Evolutionary conservation across 2,329 filamentous ascomycete genomes (phyloP).

Genomic region (Trichoderma guizhouense): DNA sequence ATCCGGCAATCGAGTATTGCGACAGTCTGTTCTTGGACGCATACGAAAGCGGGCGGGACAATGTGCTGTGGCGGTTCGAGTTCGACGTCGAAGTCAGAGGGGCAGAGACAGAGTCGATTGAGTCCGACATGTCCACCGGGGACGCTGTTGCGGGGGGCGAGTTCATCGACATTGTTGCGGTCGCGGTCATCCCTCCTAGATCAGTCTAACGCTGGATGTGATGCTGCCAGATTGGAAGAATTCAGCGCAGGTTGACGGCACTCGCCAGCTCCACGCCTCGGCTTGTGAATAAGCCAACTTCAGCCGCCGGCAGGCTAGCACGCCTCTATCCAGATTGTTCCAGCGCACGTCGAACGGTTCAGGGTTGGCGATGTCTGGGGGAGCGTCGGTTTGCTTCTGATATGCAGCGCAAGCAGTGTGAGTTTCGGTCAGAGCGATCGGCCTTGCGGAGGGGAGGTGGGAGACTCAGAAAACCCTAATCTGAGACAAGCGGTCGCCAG

Average conservation of each 20-base stretch:
- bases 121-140: conserved; percentile 46
- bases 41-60: conserved; percentile 67
- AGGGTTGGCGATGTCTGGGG: not conserved
- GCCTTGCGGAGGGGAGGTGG: conserved; percentile 10
- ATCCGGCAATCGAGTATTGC: conserved; percentile 67
- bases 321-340: conserved; percentile 13
- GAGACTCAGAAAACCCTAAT: conserved; percentile 20
- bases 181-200: conserved; percentile 33
- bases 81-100: conserved; percentile 51
- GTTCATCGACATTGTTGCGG: conserved; percentile 55
- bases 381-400: not conserved
- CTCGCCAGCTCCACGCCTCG: conserved; percentile 10
- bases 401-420: not conserved
- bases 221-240: not conserved
- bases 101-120: conserved; percentile 53
- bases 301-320: conserved; percentile 9
- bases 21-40: conserved; percentile 79
- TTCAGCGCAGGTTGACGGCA: conserved; percentile 5
- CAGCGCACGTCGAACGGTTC: not conserved
- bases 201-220: not conserved
- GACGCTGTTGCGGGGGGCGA: conserved; percentile 54
- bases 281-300: conserved; percentile 13
- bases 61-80: conserved; percentile 55
- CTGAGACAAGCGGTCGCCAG: conserved; percentile 19
- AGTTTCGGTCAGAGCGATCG: conserved; percentile 12